These are phyloP conservation scores for Talaromyces sp. DNA, from an alignment of 2,329 filamentous ascomycete species.

Conservation along the genomic window DNA sequence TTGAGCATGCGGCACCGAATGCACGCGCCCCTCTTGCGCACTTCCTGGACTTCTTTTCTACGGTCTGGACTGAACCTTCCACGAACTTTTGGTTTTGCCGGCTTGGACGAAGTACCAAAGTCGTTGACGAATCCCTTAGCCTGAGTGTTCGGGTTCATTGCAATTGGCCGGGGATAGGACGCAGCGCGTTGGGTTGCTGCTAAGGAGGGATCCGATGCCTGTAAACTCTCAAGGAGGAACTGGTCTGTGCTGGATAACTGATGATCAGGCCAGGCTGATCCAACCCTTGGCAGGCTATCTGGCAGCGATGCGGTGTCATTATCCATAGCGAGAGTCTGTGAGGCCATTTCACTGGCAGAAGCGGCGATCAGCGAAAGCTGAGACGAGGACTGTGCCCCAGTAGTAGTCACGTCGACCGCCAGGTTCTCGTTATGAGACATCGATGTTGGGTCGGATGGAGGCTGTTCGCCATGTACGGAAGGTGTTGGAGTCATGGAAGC, in stretches of 20 bases:
- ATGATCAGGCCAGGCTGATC: constrained; percentile 25
- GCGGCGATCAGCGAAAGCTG: constrained; percentile 43
- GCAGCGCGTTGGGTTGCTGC: constrained; percentile 35
- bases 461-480: constrained; percentile 23
- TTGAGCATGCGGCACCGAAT: constrained; percentile 61
- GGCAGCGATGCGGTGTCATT: constrained; percentile 22
- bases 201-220: constrained; percentile 34
- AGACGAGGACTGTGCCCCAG: constrained; percentile 30
- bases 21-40: constrained; percentile 56
- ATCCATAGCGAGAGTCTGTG: constrained; percentile 31
- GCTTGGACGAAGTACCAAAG: constrained; percentile 33
- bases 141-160: constrained; percentile 34
- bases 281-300: constrained; percentile 26
- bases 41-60: constrained; percentile 55
- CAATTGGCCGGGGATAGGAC: constrained; percentile 37
- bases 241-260: constrained; percentile 34
- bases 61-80: constrained; percentile 53
- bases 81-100: constrained; percentile 45
- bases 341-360: constrained; percentile 42
- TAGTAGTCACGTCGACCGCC: constrained; percentile 27
- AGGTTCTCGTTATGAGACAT: constrained; percentile 22
- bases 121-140: constrained; percentile 36
- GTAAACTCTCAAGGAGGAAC: constrained; percentile 33
- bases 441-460: constrained; percentile 29
- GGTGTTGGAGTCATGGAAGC: constrained; percentile 27